Conservation (phyloP, 1,284 basidiomycete genomes). For the Ganoderma multipileum region DNA sequence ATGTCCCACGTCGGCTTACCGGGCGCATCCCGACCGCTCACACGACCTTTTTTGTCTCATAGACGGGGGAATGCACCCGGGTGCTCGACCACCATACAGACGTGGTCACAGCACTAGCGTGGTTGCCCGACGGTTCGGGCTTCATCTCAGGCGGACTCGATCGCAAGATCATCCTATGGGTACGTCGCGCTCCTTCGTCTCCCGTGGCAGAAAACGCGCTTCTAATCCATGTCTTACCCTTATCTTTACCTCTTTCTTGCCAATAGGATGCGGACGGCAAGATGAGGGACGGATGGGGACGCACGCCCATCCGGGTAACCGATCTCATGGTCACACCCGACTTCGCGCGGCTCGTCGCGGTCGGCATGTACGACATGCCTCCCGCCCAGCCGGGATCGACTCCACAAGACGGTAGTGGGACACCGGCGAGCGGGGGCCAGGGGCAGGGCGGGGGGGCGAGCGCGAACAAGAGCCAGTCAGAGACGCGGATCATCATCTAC, state of each 20-base stretch:
- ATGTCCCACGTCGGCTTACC: slow-evolving; percentile 30
- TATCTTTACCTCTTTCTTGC: slow-evolving; percentile 12
- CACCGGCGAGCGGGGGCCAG: slow-evolving; percentile 42
- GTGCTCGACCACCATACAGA: slow-evolving; percentile 80
- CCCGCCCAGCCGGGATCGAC: slow-evolving; percentile 30
- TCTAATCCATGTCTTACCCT: slow-evolving; percentile 15
- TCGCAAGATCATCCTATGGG: slow-evolving; percentile 89
- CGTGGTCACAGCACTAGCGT: slow-evolving; percentile 86
- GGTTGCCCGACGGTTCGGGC: slow-evolving; percentile 88
- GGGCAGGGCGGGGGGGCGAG: slow-evolving; percentile 30
- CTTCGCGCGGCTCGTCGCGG: slow-evolving; percentile 81
- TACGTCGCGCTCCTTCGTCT: slow-evolving; percentile 39
- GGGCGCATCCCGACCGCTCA: neutral
- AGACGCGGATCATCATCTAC: slow-evolving; percentile 79
- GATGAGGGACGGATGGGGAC: slow-evolving; percentile 71
- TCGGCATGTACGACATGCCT: slow-evolving; percentile 67
- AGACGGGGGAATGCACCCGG: slow-evolving; percentile 76
- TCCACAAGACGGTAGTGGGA: slow-evolving; percentile 34
- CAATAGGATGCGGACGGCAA: slow-evolving; percentile 77
- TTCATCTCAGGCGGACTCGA: slow-evolving; percentile 95
- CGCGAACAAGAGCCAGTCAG: slow-evolving; percentile 48
- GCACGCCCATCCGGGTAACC: slow-evolving; percentile 85
- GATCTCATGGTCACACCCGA: slow-evolving; percentile 91
- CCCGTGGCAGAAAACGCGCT: neutral
- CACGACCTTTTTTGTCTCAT: slow-evolving; percentile 4